Evolutionary conservation across 2,329 filamentous ascomycete species (phyloP), one percentile per base, ranked within the genome.

Genomic region (Colletotrichum endophyticum): DNA sequence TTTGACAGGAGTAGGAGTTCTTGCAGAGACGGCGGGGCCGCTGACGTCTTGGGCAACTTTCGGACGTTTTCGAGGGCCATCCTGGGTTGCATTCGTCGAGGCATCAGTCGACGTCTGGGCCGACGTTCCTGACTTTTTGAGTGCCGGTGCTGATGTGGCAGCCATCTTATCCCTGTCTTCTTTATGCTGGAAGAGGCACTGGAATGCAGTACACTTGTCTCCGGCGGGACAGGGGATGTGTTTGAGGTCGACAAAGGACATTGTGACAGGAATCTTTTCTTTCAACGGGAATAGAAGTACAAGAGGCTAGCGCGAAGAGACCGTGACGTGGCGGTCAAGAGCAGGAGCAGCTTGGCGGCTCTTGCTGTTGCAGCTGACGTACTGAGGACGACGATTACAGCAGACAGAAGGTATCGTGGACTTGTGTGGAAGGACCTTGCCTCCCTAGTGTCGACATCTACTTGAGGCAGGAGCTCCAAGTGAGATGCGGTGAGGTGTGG

Each of bases 141-240:
- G 36, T 61, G 66, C 49, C 49, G 72, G 73, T 59, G 63, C 64
- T 11, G 73, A 70, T 30, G 75, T 49, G 63, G 73, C 76, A 16
- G 77, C 74, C 74, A 76, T 66, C 70, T 56, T 66, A 71, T 80
- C 67, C 16, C 80, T 81, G 34, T 88, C 86, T 25, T 79, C 80
- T 39, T 82, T 82, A 78, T 90, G 88, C 32, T 87, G 86, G 78
- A 90, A 90, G 53, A 90, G 85, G 79, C 89, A 90, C 76, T 87
- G 84, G 78, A 89, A 89, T 19, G 88, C 88, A 11, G 85, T 88
- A 79, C 89, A 90, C 4, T 76, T 82, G 63, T 86, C 83, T 67
- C 88, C 88, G 25, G 87, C 88, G 8, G 89, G 89, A 78, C 89
- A 90, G 12, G 88, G 87, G 64, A 90, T 86, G 75, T 85, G 86